Evolutionary conservation across 441 rosid species (phyloP).

Genomic region (Daphne laureola): DNA sequence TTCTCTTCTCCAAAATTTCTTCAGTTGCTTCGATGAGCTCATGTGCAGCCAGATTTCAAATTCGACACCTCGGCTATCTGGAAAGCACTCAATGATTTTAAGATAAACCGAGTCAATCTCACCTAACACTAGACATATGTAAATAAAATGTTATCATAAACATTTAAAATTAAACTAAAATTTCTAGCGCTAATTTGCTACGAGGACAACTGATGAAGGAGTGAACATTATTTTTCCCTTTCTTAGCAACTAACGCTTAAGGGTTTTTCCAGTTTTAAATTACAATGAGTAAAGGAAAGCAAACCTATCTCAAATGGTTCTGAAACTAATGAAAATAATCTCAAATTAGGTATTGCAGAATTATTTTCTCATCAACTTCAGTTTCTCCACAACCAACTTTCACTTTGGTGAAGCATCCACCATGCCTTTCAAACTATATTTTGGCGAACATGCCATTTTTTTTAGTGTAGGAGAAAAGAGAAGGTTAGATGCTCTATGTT

Average conservation of each 20-base stretch:
- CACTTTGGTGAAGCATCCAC: slow-evolving; percentile 86
- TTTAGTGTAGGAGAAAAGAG: no score
- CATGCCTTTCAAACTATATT: slow-evolving; percentile 95
- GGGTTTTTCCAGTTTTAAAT: no score
- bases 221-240: no score
- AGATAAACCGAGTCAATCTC: no score
- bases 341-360: slow-evolving; percentile 34
- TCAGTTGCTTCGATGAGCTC: slow-evolving; percentile 82
- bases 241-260: no score
- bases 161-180: no score
- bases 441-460: slow-evolving; percentile 95
- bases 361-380: slow-evolving; percentile 44
- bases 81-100: no score
- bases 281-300: slow-evolving; percentile 5
- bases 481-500: no score
- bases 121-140: no score
- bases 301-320: slow-evolving; percentile 11
- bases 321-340: slow-evolving; percentile 1
- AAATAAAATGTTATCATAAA: no score
- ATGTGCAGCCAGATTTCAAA: slow-evolving; percentile 80
- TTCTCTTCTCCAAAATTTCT: slow-evolving; percentile 82
- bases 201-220: no score
- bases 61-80: slow-evolving; percentile 76
- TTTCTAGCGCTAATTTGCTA: no score
- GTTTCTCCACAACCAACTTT: slow-evolving; percentile 42